Evolutionary conservation across 2,329 filamentous ascomycete species (phyloP).

Genomic region (Sporothrix protearum): DNA sequence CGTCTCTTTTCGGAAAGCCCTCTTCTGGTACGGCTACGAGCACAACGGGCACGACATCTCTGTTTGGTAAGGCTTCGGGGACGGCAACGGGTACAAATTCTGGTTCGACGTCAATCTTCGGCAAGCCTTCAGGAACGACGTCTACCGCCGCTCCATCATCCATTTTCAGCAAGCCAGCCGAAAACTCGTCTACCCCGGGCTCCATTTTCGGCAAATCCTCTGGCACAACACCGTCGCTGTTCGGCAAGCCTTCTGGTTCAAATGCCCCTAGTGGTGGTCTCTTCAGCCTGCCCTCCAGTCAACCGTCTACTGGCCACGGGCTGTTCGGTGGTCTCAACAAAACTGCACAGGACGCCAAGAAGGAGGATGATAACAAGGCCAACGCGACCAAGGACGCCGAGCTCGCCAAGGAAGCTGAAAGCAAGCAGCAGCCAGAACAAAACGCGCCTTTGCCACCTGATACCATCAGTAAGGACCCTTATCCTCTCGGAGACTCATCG

Average conservation of each 20-base stretch:
- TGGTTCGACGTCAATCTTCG: conserved; percentile 9
- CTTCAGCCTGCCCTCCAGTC: conserved; percentile 26
- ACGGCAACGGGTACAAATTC: neutral
- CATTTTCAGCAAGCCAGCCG: conserved; percentile 18
- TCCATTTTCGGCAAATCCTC: conserved; percentile 17
- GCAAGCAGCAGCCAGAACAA: conserved; percentile 33
- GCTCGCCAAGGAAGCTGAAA: conserved; percentile 37
- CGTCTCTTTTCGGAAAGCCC: conserved; percentile 23
- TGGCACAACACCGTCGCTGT: neutral
- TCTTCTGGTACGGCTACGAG: neutral
- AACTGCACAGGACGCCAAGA: neutral
- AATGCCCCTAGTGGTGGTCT: conserved; percentile 3
- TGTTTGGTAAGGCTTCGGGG: conserved; percentile 20
- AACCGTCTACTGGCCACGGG: conserved; percentile 27
- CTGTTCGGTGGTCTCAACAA: conserved; percentile 17
- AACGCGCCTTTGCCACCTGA: conserved; percentile 50
- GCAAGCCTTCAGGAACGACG: conserved; percentile 10
- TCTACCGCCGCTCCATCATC: conserved; percentile 4
- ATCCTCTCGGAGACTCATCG: conserved; percentile 49
- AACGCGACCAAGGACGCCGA: conserved; percentile 33
- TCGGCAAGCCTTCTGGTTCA: conserved; percentile 28
- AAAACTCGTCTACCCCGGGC: neutral
- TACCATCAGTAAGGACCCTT: conserved; percentile 51
- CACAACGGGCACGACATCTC: neutral
- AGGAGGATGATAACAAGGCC: conserved; percentile 34